These are phyloP conservation scores for Rubia occidens DNA, from an alignment of 305 asterid genomes.

Conservation along the genomic window DNA sequence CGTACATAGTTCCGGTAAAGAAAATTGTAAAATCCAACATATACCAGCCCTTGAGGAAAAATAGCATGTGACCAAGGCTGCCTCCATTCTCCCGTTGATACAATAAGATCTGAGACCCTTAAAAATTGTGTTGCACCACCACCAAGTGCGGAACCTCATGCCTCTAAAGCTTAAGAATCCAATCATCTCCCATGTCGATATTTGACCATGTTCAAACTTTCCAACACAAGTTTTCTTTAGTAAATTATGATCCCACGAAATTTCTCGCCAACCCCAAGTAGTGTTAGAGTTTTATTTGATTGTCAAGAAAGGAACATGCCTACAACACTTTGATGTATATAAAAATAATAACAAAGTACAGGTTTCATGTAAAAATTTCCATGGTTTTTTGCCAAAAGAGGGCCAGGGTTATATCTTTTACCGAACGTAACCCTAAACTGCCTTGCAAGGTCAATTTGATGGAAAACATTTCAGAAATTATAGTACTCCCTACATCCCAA, in stretches of 20 bases:
- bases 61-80: no score
- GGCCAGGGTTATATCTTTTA: no score
- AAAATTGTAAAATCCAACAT: no score
- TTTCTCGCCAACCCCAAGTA: neutral
- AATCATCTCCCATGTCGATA: neutral
- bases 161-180: neutral
- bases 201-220: neutral
- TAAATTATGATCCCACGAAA: neutral
- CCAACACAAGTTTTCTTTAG: neutral
- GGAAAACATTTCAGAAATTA: neutral
- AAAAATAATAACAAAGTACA: no score
- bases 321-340: neutral
- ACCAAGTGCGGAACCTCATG: neutral
- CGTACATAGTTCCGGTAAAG: no score
- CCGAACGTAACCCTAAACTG: neutral
- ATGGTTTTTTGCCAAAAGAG: no score
- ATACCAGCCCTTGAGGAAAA: no score
- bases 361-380: neutral
- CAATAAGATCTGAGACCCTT: neutral
- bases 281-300: neutral
- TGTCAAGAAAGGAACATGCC: neutral
- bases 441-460: neutral
- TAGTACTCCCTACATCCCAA: neutral
- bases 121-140: neutral
- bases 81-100: neutral